Conservation (phyloP, 495 filamentous ascomycete genomes). For the Penicillium goetzii region DNA sequence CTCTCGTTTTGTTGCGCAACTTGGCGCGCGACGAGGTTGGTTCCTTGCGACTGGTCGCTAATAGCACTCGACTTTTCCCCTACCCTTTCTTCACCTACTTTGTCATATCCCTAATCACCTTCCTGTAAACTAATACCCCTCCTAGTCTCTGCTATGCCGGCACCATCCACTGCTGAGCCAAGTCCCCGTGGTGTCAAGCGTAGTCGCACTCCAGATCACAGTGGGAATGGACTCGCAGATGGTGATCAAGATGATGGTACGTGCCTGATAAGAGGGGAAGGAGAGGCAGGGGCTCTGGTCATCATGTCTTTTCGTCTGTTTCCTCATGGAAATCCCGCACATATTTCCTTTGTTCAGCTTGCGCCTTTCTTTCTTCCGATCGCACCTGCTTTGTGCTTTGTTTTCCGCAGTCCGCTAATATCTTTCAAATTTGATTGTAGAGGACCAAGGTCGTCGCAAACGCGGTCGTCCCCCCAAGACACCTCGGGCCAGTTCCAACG, state of each 20-base stretch:
- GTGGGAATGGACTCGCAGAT: constrained; percentile 61
- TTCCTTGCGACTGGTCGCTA: constrained; percentile 1
- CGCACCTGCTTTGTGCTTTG: constrained; percentile 10
- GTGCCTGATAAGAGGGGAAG: constrained; percentile 46
- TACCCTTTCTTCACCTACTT: background rate
- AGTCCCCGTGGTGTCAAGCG: constrained; percentile 84
- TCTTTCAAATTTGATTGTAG: constrained; percentile 36
- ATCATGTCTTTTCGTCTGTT: constrained; percentile 7
- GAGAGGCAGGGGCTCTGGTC: background rate
- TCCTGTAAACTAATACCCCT: constrained; percentile 47
- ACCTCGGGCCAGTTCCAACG: constrained; percentile 56
- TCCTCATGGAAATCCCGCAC: constrained; percentile 3
- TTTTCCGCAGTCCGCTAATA: constrained; percentile 17
- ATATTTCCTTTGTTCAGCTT: background rate
- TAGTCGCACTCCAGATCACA: constrained; percentile 86
- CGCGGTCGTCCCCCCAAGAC: constrained; percentile 81
- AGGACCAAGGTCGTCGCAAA: constrained; percentile 81
- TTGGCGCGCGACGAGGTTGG: constrained; percentile 9
- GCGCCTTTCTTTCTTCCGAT: constrained; percentile 3
- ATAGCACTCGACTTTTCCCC: background rate
- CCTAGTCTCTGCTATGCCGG: constrained; percentile 50
- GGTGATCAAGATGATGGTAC: constrained; percentile 82
- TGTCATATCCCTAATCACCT: constrained; percentile 26
- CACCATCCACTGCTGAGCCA: constrained; percentile 48
- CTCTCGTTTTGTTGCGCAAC: constrained; percentile 11